Evolutionary conservation across 2,329 filamentous ascomycete genomes (phyloP).

Genomic region (Pseudogymnoascus sp.): DNA sequence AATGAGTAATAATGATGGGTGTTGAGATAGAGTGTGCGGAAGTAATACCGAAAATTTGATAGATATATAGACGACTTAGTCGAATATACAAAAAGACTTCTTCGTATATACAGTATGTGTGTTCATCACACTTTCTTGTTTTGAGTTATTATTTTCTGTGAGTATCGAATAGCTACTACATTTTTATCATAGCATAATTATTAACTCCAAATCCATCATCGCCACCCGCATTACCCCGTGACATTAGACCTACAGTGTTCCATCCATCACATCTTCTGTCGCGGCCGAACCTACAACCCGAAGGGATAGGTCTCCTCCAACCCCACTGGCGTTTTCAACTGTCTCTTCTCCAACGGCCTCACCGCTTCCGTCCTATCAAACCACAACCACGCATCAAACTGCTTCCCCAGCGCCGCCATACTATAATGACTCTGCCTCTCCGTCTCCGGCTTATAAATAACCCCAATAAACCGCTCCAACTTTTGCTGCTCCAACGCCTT

Average conservation of each 20-base stretch:
- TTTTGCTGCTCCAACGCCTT: conserved; percentile 30
- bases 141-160: no score
- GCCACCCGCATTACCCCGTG: neutral
- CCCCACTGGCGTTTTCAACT: conserved; percentile 3
- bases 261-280: neutral
- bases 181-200: no score
- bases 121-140: no score
- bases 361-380: neutral
- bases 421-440: conserved; percentile 8
- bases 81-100: no score
- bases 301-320: conserved; percentile 10
- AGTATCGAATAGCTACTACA: no score
- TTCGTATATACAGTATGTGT: no score
- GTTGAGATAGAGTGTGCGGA: neutral
- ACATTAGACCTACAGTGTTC: neutral
- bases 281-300: neutral
- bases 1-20: neutral
- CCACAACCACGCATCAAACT: conserved; percentile 8
- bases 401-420: neutral
- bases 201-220: no score
- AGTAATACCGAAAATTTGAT: neutral
- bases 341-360: neutral
- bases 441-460: conserved; percentile 35
- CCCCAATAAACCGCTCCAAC: conserved; percentile 44
- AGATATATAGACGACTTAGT: neutral